phyloP scores from a whole-genome alignment of 352 stramenopile genomes.

The Phytophthora vignae region DNA sequence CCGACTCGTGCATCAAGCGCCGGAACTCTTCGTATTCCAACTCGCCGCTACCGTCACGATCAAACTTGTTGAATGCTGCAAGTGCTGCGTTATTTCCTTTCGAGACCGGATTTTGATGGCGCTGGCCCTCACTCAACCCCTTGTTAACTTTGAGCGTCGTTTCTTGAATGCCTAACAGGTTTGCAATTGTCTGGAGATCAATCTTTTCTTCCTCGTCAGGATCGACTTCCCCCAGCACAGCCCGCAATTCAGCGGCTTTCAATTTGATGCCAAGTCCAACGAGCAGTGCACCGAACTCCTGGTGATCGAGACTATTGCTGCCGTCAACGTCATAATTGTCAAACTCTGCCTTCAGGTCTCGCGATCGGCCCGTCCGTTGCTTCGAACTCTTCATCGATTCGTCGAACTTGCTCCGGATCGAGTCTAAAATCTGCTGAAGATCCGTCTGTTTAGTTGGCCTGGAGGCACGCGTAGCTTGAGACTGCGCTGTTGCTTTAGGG shows the following conservation, averaged over 20 bases:
- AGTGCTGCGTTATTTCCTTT: slow-evolving; percentile 19
- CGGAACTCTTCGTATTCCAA: slow-evolving; percentile 60
- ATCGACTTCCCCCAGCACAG: slow-evolving; percentile 53
- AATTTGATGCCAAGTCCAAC: slow-evolving; percentile 67
- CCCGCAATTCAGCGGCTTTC: slow-evolving; percentile 45
- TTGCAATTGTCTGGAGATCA: slow-evolving; percentile 53
- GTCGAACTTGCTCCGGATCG: slow-evolving; percentile 34
- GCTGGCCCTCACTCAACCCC: slow-evolving; percentile 6
- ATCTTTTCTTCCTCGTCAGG: slow-evolving; percentile 53
- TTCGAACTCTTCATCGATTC: slow-evolving; percentile 41
- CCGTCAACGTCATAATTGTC: slow-evolving; percentile 57
- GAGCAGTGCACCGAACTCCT: slow-evolving; percentile 69
- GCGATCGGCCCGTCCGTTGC: slow-evolving; percentile 11
- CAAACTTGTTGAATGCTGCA: slow-evolving; percentile 43
- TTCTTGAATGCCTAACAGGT: slow-evolving; percentile 28
- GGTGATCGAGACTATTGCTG: slow-evolving; percentile 59
- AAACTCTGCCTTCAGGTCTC: slow-evolving; percentile 51
- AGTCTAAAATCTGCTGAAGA: slow-evolving; percentile 30
- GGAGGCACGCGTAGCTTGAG: slow-evolving; percentile 9
- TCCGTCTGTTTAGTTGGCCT: slow-evolving; percentile 21
- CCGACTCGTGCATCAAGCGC: slow-evolving; percentile 61
- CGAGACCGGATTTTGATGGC: neutral
- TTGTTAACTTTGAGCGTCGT: neutral
- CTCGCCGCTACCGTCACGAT: slow-evolving; percentile 53
- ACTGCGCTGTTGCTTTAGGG: slow-evolving; percentile 1